phyloP scores from a whole-genome alignment of 495 filamentous ascomycete genomes.

The Beverwykella pulmonaria region DNA sequence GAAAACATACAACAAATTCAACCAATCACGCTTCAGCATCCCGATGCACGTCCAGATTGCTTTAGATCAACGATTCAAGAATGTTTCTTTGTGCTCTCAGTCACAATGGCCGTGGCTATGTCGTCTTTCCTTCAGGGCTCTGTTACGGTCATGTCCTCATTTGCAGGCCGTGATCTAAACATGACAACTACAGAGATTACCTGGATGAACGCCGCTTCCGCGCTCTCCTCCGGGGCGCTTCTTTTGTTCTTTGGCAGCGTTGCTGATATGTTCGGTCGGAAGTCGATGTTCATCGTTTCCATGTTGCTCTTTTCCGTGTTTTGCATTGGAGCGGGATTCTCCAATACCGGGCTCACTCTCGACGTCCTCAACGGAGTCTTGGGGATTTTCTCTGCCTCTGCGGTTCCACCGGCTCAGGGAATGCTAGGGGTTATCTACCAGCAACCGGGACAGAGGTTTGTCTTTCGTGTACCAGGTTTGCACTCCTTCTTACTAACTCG shows the following conservation, averaged over 20 bases:
- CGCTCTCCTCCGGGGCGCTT: slow-evolving; percentile 70
- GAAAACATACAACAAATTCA: not conserved
- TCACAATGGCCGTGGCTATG: slow-evolving; percentile 70
- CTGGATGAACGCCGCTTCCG: slow-evolving; percentile 64
- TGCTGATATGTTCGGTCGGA: slow-evolving; percentile 73
- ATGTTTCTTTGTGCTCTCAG: slow-evolving; percentile 66
- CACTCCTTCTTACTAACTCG: too few species aligned
- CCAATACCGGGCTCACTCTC: slow-evolving; percentile 63
- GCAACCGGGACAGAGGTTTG: slow-evolving; percentile 54
- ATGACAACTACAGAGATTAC: slow-evolving; percentile 72
- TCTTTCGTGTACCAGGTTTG: too few species aligned
- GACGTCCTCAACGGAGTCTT: slow-evolving; percentile 66
- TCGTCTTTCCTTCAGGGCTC: slow-evolving; percentile 62
- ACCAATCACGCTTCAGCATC: slow-evolving; percentile 26
- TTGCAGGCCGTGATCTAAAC: slow-evolving; percentile 61
- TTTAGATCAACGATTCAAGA: slow-evolving; percentile 67
- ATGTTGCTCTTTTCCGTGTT: slow-evolving; percentile 66
- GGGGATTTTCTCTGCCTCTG: slow-evolving; percentile 63
- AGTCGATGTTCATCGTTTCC: slow-evolving; percentile 66
- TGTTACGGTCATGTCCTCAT: slow-evolving; percentile 63
- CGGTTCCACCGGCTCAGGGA: slow-evolving; percentile 69
- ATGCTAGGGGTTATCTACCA: slow-evolving; percentile 67
- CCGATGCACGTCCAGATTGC: slow-evolving; percentile 55
- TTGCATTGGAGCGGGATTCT: slow-evolving; percentile 61
- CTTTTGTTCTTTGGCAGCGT: slow-evolving; percentile 73